Base-by-base conservation (phyloP, 805 yeast species). In the Lipomyces yamadae region DNA sequence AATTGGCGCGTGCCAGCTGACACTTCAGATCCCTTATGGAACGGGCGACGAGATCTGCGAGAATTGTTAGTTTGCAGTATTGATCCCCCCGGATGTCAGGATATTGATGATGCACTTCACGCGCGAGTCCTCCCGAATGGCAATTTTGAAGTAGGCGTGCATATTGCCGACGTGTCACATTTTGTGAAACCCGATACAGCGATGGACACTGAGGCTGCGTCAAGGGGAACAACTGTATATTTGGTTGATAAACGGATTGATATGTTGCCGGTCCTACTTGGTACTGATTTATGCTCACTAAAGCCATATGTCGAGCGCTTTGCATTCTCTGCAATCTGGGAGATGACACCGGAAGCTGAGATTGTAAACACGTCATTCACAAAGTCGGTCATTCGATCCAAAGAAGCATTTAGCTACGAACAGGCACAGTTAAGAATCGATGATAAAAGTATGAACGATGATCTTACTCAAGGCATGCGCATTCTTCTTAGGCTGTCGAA, bases 21-120 rank as follows among this genome's bases (percentile, higher is more conserved):
- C 62, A 76, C 86, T 65, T 79, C 83, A 29, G 84, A 80, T 69
- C 82, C 83, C 48, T 83, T 82, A 70, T 73, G 75, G 75, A 35
- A 53, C 2, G 81, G 84, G 18, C 86, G 99, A 78, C 84, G 81
- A 61, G 99, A 95, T 77, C 83, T 93, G 66, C 86, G 99, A 74
- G 96, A 94, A 73, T 87, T 91, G 74, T 81, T 92, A 59, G 91
- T 95, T 53, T 95, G 99, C 77, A 90, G 97, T 32, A 95, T 95
- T 73, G 99, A 95, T 82, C 99, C 99, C 8, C 98, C 98, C 1
- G 89, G 90, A 37, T 94, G 98, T 86, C 98, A 93, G 71, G 99
- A 95, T 85, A 95, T 95, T 74, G 99, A 95, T 81, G 97, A 95
- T 81, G 99, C 99, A 0, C 81, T 95, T 59, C 99, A 95, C 76